Percentiles rank a stretch among this genome's conserved stretches.
These are phyloP conservation scores for Parathielavia hyrcaniae DNA, from an alignment of 495 filamentous ascomycete species.

Conservation along the genomic window DNA sequence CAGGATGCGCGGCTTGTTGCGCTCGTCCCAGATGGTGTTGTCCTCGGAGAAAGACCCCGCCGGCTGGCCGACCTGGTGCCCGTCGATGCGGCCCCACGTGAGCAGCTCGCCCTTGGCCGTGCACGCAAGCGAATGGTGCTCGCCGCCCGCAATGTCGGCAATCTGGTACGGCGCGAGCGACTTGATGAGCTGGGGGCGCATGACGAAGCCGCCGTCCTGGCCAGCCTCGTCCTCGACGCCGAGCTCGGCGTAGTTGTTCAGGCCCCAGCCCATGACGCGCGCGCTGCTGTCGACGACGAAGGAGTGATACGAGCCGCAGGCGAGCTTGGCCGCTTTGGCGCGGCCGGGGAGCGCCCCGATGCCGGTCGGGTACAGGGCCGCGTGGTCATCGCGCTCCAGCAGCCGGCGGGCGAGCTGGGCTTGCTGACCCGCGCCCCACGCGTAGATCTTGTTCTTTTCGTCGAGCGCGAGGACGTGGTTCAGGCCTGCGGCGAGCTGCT, in stretches of 20 bases:
- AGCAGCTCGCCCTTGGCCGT: slow-evolving; percentile 57
- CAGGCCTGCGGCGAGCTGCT: slow-evolving; percentile 52
- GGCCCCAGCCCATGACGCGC: slow-evolving; percentile 74
- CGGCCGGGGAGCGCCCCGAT: slow-evolving; percentile 55
- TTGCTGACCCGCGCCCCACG: slow-evolving; percentile 70
- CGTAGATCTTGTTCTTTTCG: slow-evolving; percentile 56
- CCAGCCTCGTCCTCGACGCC: slow-evolving; percentile 66
- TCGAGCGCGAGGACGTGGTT: slow-evolving; percentile 70
- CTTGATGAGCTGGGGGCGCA: slow-evolving; percentile 38
- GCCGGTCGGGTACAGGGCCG: slow-evolving; percentile 60
- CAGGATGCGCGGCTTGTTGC: slow-evolving; percentile 52
- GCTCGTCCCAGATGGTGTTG: slow-evolving; percentile 53
- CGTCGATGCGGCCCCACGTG: slow-evolving; percentile 64
- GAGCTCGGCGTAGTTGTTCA: slow-evolving; percentile 78
- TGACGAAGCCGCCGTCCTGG: slow-evolving; percentile 50
- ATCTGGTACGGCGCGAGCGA: slow-evolving; percentile 52
- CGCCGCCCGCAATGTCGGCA: slow-evolving; percentile 55
- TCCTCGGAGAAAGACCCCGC: slow-evolving; percentile 45
- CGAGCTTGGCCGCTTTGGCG: slow-evolving; percentile 51
- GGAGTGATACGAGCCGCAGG: slow-evolving; percentile 61
- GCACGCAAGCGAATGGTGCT: slow-evolving; percentile 60
- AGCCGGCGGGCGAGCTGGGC: slow-evolving; percentile 67
- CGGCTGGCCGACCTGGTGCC: slow-evolving; percentile 54
- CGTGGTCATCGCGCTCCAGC: slow-evolving; percentile 51
- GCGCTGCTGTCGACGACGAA: slow-evolving; percentile 70